phyloP scores from a whole-genome alignment of 768 basidiomycete genomes.

The Hypholoma sublateritium region DNA sequence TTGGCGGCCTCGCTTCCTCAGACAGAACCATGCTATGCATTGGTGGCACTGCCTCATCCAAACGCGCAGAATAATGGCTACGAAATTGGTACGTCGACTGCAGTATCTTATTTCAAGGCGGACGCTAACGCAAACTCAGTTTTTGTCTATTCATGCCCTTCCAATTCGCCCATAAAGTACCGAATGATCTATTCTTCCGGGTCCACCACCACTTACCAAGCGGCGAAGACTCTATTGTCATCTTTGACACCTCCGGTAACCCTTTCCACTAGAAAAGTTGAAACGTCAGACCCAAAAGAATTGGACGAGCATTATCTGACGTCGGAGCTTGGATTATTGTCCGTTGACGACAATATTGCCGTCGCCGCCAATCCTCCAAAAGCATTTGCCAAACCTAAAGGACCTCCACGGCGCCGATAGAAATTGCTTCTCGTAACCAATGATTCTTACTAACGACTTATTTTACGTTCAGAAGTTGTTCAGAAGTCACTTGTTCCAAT shows the following conservation, averaged over 20 bases:
- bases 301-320: conserved; percentile 63
- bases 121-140: conserved; percentile 38
- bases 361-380: conserved; percentile 29
- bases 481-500: not conserved
- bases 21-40: conserved; percentile 64
- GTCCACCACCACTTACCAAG: conserved; percentile 52
- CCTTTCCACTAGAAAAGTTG: conserved; percentile 63
- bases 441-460: not conserved
- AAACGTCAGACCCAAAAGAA: conserved; percentile 80
- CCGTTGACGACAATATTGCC: conserved; percentile 6
- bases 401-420: conserved; percentile 50
- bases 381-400: conserved; percentile 69
- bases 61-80: conserved; percentile 40
- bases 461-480: not conserved
- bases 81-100: conserved; percentile 53
- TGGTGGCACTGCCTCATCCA: conserved; percentile 65
- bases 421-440: not conserved
- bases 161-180: conserved; percentile 74
- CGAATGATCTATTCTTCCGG: conserved; percentile 90
- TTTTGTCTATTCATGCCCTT: conserved; percentile 92
- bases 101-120: not conserved
- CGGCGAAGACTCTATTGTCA: conserved; percentile 52
- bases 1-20: conserved; percentile 51
- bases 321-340: conserved; percentile 48
- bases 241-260: conserved; percentile 38